Percentiles rank a stretch among this genome's conserved stretches.
phyloP scores from a whole-genome alignment of 2,329 filamentous ascomycete species.

The Neofusicoccum laricinum region DNA sequence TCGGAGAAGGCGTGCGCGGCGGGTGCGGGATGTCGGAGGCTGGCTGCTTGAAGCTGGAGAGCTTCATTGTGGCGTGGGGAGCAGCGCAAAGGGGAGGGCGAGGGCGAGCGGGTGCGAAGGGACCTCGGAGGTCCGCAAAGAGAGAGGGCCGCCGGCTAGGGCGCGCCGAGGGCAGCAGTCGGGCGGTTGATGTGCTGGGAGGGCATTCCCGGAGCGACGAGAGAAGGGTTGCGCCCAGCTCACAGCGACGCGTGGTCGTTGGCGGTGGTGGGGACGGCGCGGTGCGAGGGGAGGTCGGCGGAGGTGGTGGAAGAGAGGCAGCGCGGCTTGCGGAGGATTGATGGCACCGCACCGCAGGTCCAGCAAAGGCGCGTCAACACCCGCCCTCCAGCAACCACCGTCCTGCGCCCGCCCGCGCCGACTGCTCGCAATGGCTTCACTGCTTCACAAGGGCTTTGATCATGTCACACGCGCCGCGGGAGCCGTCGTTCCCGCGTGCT shows the following conservation, averaged over 20 bases:
- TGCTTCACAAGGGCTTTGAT: not conserved
- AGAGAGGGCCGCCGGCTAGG: slow-evolving; percentile 14
- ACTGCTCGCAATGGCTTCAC: not conserved
- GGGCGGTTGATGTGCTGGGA: not conserved
- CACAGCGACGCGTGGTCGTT: slow-evolving; percentile 3
- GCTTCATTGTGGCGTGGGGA: slow-evolving; percentile 14
- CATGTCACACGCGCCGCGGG: not conserved
- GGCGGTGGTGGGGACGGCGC: slow-evolving; percentile 2
- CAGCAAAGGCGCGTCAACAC: slow-evolving; percentile 14
- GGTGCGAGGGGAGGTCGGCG: slow-evolving; percentile 13
- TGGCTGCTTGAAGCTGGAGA: slow-evolving; percentile 15
- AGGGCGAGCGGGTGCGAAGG: slow-evolving; percentile 9
- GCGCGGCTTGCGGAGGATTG: slow-evolving; percentile 15
- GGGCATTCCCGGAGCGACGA: slow-evolving; percentile 9
- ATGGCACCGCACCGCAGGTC: slow-evolving; percentile 14
- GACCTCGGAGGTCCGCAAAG: slow-evolving; percentile 16
- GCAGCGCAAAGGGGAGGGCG: not conserved
- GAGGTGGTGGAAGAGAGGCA: slow-evolving; percentile 15
- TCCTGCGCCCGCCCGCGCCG: slow-evolving; percentile 1
- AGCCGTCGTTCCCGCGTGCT: not conserved
- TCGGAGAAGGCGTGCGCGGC: slow-evolving; percentile 31
- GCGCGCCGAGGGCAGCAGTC: slow-evolving; percentile 15
- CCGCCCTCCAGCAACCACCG: not conserved
- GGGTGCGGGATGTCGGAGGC: slow-evolving; percentile 13
- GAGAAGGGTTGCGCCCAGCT: not conserved